These are phyloP conservation scores for Plasmopara halstedii DNA, from an alignment of 352 stramenopile species.

Conservation along the genomic window DNA sequence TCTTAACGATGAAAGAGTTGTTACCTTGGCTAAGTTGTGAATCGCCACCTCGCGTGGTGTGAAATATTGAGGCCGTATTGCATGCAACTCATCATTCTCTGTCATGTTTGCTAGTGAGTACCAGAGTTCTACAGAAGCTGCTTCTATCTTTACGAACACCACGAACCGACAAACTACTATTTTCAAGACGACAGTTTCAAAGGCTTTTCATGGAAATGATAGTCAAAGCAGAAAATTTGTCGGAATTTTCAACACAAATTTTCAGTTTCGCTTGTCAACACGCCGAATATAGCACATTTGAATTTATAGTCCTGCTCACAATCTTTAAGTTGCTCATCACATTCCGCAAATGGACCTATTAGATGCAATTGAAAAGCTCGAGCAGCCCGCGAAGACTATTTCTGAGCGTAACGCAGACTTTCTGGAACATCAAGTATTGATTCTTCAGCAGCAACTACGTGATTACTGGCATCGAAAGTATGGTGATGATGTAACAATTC, in stretches of 20 bases:
- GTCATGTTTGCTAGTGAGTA: conserved; percentile 4
- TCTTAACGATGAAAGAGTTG: neutral
- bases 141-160: neutral
- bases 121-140: neutral
- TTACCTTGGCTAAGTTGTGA: conserved; percentile 78
- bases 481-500: conserved; percentile 3
- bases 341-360: conserved; percentile 42
- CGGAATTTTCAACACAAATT: too few species aligned
- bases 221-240: too few species aligned
- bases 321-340: neutral
- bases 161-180: neutral
- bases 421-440: conserved; percentile 36
- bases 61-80: conserved; percentile 36
- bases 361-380: conserved; percentile 45
- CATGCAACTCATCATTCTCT: conserved; percentile 5
- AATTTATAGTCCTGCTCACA: too few species aligned
- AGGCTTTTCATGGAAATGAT: too few species aligned
- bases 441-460: conserved; percentile 31
- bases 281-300: too few species aligned
- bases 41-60: conserved; percentile 67
- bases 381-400: conserved; percentile 6
- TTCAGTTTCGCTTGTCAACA: too few species aligned
- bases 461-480: conserved; percentile 35
- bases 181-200: too few species aligned
- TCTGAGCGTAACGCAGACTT: conserved; percentile 19